These are phyloP conservation scores for Fusarium sambucinum DNA, from an alignment of 2,329 filamentous ascomycete species.

Conservation along the genomic window DNA sequence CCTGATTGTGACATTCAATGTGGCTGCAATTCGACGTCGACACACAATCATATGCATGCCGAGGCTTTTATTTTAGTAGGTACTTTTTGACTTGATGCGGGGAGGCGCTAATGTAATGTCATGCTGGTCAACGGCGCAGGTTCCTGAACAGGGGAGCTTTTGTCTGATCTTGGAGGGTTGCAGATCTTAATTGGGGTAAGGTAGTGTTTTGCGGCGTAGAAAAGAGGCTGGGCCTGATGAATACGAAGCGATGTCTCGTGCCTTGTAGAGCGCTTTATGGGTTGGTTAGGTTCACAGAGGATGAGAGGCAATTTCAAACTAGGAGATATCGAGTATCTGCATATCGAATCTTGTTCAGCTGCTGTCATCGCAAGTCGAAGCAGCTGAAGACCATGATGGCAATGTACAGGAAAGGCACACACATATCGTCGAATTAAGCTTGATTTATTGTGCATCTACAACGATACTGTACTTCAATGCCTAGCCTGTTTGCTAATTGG, in stretches of 20 bases:
- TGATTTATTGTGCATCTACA: slow-evolving; percentile 21
- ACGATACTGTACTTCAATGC: slow-evolving; percentile 12
- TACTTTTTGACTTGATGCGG: slow-evolving; percentile 27
- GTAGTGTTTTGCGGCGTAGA: background rate
- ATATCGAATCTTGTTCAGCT: background rate
- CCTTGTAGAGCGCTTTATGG: background rate
- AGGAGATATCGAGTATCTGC: background rate
- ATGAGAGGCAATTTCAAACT: slow-evolving; percentile 19
- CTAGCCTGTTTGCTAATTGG: slow-evolving; percentile 36
- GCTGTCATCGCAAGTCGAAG: background rate
- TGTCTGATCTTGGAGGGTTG: slow-evolving; percentile 26
- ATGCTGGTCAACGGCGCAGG: slow-evolving; percentile 20
- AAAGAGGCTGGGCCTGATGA: slow-evolving; percentile 5
- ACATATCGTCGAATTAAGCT: slow-evolving; percentile 23
- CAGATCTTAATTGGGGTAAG: slow-evolving; percentile 29
- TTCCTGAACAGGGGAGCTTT: slow-evolving; percentile 32
- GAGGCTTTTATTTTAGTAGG: slow-evolving; percentile 36
- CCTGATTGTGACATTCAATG: slow-evolving; percentile 11
- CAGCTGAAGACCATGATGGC: background rate
- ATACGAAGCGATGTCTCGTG: slow-evolving; percentile 14
- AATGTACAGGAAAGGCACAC: slow-evolving; percentile 10
- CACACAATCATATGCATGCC: slow-evolving; percentile 47
- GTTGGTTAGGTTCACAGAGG: background rate
- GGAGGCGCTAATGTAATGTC: slow-evolving; percentile 11
- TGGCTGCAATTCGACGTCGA: slow-evolving; percentile 32